These are phyloP conservation scores for Paecilomyces niveus DNA, from an alignment of 2,329 filamentous ascomycete species.

Conservation along the genomic window DNA sequence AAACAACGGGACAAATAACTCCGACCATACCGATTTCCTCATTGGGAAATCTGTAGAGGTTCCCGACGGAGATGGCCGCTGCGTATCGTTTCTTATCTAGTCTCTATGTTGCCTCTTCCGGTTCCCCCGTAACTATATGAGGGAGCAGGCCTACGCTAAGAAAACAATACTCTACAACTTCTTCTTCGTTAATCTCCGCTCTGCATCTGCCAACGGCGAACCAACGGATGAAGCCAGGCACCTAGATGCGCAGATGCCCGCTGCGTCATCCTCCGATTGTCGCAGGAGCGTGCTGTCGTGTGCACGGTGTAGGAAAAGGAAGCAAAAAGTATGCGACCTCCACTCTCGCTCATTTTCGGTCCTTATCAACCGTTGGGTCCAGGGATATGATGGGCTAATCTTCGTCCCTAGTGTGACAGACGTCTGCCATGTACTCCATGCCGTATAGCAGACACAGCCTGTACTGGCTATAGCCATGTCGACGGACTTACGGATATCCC, in stretches of 20 bases:
- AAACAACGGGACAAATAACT: no score
- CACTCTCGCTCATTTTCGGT: neutral
- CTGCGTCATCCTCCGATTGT: constrained; percentile 10
- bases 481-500: constrained; percentile 18
- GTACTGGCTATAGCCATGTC: constrained; percentile 22
- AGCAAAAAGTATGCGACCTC: constrained; percentile 14
- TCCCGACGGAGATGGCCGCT: neutral
- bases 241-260: neutral
- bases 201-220: neutral
- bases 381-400: neutral
- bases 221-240: no score
- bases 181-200: neutral
- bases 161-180: neutral
- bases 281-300: constrained; percentile 18
- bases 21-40: no score
- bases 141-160: neutral
- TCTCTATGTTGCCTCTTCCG: neutral
- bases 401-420: constrained; percentile 12
- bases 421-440: constrained; percentile 23
- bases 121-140: neutral
- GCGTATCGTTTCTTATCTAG: neutral
- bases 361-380: neutral
- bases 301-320: constrained; percentile 16
- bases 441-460: constrained; percentile 16
- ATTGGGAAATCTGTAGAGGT: neutral